These are phyloP conservation scores for Fusarium chaquense DNA, from an alignment of 2,329 filamentous ascomycete species.

Conservation along the genomic window DNA sequence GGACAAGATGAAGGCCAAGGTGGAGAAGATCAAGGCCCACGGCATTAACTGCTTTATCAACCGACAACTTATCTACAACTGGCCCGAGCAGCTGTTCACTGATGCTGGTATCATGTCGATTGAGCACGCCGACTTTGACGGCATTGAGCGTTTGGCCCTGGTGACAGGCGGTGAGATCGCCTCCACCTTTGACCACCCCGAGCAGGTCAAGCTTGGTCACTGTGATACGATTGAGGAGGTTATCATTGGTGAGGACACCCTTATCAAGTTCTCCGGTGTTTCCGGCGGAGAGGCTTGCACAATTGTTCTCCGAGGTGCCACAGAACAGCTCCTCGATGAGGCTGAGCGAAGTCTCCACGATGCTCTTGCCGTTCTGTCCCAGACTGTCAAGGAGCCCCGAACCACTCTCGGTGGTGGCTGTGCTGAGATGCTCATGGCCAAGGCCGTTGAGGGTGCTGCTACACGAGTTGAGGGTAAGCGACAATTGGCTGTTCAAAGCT, in stretches of 20 bases:
- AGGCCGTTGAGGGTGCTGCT: conserved; percentile 93
- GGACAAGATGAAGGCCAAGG: conserved; percentile 99
- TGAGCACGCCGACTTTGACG: conserved; percentile 98
- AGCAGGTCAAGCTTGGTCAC: conserved; percentile 94
- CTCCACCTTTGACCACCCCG: conserved; percentile 97
- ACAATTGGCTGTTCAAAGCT: conserved; percentile 90
- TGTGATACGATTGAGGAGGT: conserved; percentile 98
- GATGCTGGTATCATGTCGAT: conserved; percentile 98
- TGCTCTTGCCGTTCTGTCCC: conserved; percentile 93
- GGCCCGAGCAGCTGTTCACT: conserved; percentile 98
- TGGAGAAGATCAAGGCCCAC: conserved; percentile 98
- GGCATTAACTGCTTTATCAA: conserved; percentile 99
- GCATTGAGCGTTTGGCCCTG: conserved; percentile 92
- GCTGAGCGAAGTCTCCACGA: conserved; percentile 96
- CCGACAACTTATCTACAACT: conserved; percentile 99
- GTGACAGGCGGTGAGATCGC: conserved; percentile 98
- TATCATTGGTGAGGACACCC: conserved; percentile 96
- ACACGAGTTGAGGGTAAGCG: conserved; percentile 97
- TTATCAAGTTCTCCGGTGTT: conserved; percentile 97
- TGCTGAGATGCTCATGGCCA: conserved; percentile 99
- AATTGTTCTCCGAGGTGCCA: conserved; percentile 94
- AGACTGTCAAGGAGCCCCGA: conserved; percentile 93
- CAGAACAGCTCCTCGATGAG: conserved; percentile 96
- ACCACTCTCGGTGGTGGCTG: conserved; percentile 96
- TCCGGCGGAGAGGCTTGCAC: conserved; percentile 95